A percentile compares a stretch with the other conserved stretches of the same genome.
Evolutionary conservation across 805 yeast genomes (phyloP).

Genomic region (Novakomyces olei): DNA sequence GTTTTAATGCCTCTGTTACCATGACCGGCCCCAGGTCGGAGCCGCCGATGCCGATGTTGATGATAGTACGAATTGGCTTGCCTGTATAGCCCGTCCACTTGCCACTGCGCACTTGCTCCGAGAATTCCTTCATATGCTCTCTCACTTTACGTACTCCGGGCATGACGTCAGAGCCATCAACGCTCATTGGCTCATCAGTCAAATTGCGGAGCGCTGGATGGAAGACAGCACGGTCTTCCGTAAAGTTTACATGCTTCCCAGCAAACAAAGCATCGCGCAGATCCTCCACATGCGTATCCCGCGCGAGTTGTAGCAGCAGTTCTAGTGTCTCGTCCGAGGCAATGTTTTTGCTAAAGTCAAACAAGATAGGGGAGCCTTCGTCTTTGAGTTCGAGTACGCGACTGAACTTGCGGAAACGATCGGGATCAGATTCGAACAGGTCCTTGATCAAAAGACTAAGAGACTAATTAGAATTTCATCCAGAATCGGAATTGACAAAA

Average conservation of each 20-base stretch:
- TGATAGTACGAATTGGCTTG: constrained; percentile 75
- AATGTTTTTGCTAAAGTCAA: constrained; percentile 89
- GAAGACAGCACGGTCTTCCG: constrained; percentile 92
- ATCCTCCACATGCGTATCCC: constrained; percentile 68
- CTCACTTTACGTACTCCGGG: constrained; percentile 82
- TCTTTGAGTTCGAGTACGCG: constrained; percentile 49
- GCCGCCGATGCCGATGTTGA: constrained; percentile 97
- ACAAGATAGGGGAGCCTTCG: constrained; percentile 73
- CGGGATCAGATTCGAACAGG: constrained; percentile 52
- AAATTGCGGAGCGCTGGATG: constrained; percentile 95
- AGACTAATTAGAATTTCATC: too few species aligned
- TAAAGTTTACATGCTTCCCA: constrained; percentile 84
- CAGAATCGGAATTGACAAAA: too few species aligned
- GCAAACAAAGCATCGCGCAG: constrained; percentile 79
- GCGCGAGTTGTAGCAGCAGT: constrained; percentile 54
- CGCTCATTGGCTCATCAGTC: constrained; percentile 58
- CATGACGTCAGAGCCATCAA: constrained; percentile 74
- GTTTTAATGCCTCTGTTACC: constrained; percentile 96
- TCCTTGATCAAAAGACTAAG: constrained; percentile 51
- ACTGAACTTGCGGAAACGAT: constrained; percentile 56
- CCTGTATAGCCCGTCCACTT: constrained; percentile 95
- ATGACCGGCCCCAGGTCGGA: constrained; percentile 97
- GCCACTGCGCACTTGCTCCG: constrained; percentile 76
- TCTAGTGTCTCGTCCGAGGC: constrained; percentile 61
- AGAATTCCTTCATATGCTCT: constrained; percentile 90